phyloP scores from a whole-genome alignment of 345 rosid species.

The Heritiera littoralis region DNA sequence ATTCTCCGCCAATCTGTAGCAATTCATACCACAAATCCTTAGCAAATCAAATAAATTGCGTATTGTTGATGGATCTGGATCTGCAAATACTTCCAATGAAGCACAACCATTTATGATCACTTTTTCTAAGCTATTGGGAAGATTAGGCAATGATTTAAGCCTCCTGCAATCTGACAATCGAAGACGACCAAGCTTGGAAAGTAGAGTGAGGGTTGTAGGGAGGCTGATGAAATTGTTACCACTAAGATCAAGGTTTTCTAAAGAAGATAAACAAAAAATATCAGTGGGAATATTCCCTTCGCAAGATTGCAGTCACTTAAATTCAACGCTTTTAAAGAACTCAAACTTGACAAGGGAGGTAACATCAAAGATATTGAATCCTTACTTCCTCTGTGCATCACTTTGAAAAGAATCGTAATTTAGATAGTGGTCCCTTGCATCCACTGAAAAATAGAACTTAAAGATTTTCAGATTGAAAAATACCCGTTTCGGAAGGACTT shows the following conservation, averaged over 20 bases:
- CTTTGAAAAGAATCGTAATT: too few relatives aligned
- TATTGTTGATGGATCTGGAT: neutral
- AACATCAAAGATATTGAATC: neutral
- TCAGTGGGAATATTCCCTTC: constrained; percentile 21
- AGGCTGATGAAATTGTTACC: constrained; percentile 32
- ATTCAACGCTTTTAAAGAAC: constrained; percentile 30
- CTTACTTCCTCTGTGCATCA: too few relatives aligned
- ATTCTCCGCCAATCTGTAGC: neutral
- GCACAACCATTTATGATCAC: neutral
- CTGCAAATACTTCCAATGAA: neutral
- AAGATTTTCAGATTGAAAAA: too few relatives aligned
- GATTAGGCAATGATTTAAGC: constrained; percentile 26
- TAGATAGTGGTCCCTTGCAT: too few relatives aligned
- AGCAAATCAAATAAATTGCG: too few relatives aligned
- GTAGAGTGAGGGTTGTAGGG: constrained; percentile 33
- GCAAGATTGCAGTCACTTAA: constrained; percentile 31
- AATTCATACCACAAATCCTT: neutral
- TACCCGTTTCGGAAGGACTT: neutral
- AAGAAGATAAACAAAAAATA: too few relatives aligned
- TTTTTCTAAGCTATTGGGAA: neutral
- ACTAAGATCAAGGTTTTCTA: too few relatives aligned
- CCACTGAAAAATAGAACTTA: too few relatives aligned
- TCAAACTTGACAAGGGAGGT: constrained; percentile 27
- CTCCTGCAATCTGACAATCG: constrained; percentile 27
- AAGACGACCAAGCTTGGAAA: constrained; percentile 23